phyloP scores from a whole-genome alignment of 1,284 basidiomycete genomes.

The Leccinum subrobustum region DNA sequence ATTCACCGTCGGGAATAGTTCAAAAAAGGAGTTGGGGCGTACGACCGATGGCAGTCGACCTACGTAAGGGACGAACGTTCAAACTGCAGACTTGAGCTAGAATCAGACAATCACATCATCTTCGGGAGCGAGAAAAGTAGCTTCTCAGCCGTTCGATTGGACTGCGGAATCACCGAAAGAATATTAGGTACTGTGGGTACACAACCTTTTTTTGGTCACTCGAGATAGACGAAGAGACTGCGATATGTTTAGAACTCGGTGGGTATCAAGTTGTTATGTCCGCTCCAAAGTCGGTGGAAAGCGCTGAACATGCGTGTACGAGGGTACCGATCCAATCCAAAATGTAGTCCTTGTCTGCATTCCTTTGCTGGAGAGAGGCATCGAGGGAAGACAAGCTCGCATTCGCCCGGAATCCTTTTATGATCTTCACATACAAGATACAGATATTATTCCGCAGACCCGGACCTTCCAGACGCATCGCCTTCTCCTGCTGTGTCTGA shows the following conservation, averaged over 20 bases:
- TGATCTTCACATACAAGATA: background rate
- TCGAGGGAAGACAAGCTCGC: background rate
- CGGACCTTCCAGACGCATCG: slow-evolving; percentile 5
- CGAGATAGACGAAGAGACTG: background rate
- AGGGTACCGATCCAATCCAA: background rate
- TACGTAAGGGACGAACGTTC: background rate
- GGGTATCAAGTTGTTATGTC: background rate
- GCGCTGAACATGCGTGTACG: background rate
- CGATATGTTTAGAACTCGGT: background rate
- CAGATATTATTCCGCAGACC: slow-evolving; percentile 9
- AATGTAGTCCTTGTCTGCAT: background rate
- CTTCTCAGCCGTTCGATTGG: background rate
- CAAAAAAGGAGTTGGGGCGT: background rate
- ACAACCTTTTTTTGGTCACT: background rate
- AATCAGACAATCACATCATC: background rate
- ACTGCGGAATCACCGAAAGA: background rate
- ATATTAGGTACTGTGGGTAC: background rate
- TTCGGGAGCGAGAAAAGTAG: background rate
- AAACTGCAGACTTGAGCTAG: background rate
- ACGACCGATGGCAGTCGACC: background rate
- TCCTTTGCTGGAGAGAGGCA: background rate
- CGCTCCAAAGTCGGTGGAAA: background rate
- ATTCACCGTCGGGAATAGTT: background rate
- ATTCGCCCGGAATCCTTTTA: background rate
- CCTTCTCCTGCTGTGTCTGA: slow-evolving; percentile 40